Evolutionary conservation across 331 rosid genomes (phyloP), one percentile per base, ranked within the genome.

Genomic region (Acacia pycnantha): DNA sequence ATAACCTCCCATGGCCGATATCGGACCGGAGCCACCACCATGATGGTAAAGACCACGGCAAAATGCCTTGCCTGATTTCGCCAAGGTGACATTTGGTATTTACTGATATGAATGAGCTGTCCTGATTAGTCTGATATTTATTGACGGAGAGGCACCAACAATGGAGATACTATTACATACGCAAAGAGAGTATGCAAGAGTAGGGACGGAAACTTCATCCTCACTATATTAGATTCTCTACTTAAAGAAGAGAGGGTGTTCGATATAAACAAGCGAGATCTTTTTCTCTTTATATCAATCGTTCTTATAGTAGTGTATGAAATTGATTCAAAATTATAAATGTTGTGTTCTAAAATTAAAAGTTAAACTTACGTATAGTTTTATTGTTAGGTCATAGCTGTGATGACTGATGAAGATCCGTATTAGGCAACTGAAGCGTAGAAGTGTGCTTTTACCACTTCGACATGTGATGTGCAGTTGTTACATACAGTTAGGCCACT

Each of bases 1-100:
- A 94, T 3, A 6, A 8, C 16, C 82, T 90, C 90, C 13, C 91
- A 82, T 2, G 83, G 92, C 16, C 47, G 27, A 11, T 79, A 85
- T 88, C 77, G 83, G 4, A 66, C n/a, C 0, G 87, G 87, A 10
- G 82, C 90, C 4, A 27, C 40, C 19, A 5, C 35, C 35, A 26
- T 13, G 19, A 62, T 62, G 37, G 35, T 62, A 6, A 12, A 27
- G 37, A 27, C 68, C 19, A 26, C 35, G 27, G 68, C 68, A 19
- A 62, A 62, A 62, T 62, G 40, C 19, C 68, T 62, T 26, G 68
- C 15, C 16, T 10, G 16, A 59, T 59, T 59, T 5, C 2, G 9
- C 35, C 67, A 4, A 59, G 67, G 15, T 24, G 67, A 59, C 67
- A 26, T 59, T 24, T 26, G 67, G 67, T 1, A 24, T 26, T 53